phyloP scores from a whole-genome alignment of 78 protist species.

The slime mould (Dictyostelium discoideum) region dicty_2.7 NC_007088.5:7486001-7486500 shows the following conservation, averaged over 20 bases:
- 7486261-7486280: conserved; percentile 90
- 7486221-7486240: not conserved
- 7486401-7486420: conserved; percentile 80
- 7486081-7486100: conserved; percentile 80
- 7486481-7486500: conserved; percentile 9
- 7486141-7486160: conserved; percentile 23
- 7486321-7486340: conserved; percentile 15
- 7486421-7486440: conserved; percentile 78
- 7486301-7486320: conserved; percentile 66
- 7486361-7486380: conserved; percentile 74
- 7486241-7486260: conserved; percentile 79
- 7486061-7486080: conserved; percentile 23
- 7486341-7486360: not conserved
- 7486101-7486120: conserved; percentile 94
- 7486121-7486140: conserved; percentile 67
- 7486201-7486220: conserved; percentile 18
- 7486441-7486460: conserved; percentile 88
- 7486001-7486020: conserved; percentile 77
- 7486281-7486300: conserved; percentile 90
- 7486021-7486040: conserved; percentile 71
- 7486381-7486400: conserved; percentile 56
- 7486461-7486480: conserved; percentile 92
- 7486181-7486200: not conserved
- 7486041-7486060: conserved; percentile 55
- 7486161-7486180: conserved; percentile 8